A percentile compares a stretch with the other conserved stretches of the same genome.
Conservation (phyloP, 345 rosid genomes). For the Populus alba region DNA sequence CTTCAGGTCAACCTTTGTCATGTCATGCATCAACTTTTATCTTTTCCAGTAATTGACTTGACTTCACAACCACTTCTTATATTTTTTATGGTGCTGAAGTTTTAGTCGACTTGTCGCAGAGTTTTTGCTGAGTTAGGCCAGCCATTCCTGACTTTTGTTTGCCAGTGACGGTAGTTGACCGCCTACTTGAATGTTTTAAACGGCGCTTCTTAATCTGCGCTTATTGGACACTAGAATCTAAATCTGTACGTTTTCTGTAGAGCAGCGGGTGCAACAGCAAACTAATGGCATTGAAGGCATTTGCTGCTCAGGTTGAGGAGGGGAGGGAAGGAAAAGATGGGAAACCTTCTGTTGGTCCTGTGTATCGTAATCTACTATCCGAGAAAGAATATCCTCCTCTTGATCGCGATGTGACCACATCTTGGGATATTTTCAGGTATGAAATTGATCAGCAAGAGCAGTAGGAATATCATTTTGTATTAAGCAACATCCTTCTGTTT, state of each 20-base stretch:
- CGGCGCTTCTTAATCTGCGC: background rate
- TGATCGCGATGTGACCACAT: conserved; percentile 44
- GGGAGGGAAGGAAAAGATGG: conserved; percentile 74
- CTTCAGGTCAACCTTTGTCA: too few species aligned
- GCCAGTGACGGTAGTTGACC: background rate
- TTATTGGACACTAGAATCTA: background rate
- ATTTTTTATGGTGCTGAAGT: too few species aligned
- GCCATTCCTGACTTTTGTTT: background rate
- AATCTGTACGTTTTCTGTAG: too few species aligned
- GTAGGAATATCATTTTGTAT: too few species aligned
- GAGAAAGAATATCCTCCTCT: conserved; percentile 59
- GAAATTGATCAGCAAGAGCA: background rate
- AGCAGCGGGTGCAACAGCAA: background rate
- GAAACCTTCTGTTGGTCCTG: conserved; percentile 78
- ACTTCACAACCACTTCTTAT: too few species aligned
- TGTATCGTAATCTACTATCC: conserved; percentile 69
- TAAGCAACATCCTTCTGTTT: too few species aligned
- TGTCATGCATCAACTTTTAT: too few species aligned
- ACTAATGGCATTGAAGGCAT: conserved; percentile 48
- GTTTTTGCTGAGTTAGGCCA: too few species aligned
- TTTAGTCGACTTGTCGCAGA: too few species aligned
- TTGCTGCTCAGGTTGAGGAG: conserved; percentile 70
- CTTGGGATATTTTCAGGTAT: conserved; percentile 92
- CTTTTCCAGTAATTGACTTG: too few species aligned
- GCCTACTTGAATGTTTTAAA: background rate